Conservation (phyloP, 495 filamentous ascomycete species). For the Saxophila tyrrhenica region DNA sequence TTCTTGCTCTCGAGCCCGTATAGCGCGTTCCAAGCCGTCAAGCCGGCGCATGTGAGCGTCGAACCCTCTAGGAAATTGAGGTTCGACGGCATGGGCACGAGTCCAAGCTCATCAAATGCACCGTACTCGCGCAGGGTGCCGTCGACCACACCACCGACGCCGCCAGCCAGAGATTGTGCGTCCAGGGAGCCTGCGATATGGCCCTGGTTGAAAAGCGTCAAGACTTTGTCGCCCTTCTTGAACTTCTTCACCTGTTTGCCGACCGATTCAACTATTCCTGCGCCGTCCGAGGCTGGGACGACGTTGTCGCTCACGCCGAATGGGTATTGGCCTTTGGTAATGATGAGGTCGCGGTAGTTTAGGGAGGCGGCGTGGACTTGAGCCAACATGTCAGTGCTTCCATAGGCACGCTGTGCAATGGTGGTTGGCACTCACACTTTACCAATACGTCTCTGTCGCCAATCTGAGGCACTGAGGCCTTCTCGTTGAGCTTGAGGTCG, state of each 20-base stretch:
- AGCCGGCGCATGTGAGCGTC: constrained; percentile 58
- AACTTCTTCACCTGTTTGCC: constrained; percentile 57
- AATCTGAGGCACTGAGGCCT: constrained; percentile 44
- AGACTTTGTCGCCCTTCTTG: constrained; percentile 59
- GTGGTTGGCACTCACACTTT: constrained; percentile 38
- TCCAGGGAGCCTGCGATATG: constrained; percentile 54
- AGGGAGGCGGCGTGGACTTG: constrained; percentile 58
- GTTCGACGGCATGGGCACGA: constrained; percentile 54
- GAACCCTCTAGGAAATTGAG: constrained; percentile 52
- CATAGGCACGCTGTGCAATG: not conserved
- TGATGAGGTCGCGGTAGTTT: constrained; percentile 75
- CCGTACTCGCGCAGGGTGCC: constrained; percentile 64
- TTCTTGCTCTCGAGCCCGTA: constrained; percentile 51
- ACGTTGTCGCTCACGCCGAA: constrained; percentile 49
- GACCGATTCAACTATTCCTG: constrained; percentile 58
- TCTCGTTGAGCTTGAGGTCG: constrained; percentile 44
- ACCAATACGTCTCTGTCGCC: constrained; percentile 68
- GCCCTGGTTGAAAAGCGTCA: constrained; percentile 69
- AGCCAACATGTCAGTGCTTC: not conserved
- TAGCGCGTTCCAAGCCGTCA: constrained; percentile 76
- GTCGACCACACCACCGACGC: constrained; percentile 59
- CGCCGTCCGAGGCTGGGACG: constrained; percentile 65
- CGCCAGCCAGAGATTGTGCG: constrained; percentile 33
- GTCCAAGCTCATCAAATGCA: constrained; percentile 54
- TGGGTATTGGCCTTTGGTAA: constrained; percentile 60